Evolutionary conservation across 108 stramenopile genomes (phyloP).

Genomic region (Discostella stelligeroides): DNA sequence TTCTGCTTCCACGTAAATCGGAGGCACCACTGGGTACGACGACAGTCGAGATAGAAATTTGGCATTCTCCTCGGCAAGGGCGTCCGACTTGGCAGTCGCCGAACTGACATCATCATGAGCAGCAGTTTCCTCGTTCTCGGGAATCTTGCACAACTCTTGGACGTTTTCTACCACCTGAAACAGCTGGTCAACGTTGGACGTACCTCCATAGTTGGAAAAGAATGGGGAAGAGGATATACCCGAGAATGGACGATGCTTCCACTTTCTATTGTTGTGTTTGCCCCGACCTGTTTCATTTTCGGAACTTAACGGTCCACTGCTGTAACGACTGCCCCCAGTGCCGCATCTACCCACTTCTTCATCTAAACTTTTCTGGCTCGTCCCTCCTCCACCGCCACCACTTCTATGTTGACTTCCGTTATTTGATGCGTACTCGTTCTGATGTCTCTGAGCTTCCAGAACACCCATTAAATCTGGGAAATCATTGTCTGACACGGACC

Average conservation of each 20-base stretch:
- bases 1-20: constrained; percentile 4
- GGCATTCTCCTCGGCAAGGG: constrained; percentile 32
- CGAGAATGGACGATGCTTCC: constrained; percentile 21
- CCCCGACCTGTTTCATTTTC: constrained; percentile 24
- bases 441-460: constrained; percentile 24
- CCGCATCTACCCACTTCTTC: neutral
- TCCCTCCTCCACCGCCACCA: neutral
- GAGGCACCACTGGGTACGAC: constrained; percentile 24
- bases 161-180: constrained; percentile 42
- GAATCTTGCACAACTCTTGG: constrained; percentile 44
- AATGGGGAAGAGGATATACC: constrained; percentile 31
- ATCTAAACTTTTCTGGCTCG: constrained; percentile 5
- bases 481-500: neutral
- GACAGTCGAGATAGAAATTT: constrained; percentile 31
- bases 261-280: constrained; percentile 3
- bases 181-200: constrained; percentile 36
- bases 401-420: constrained; percentile 21
- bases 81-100: constrained; percentile 13
- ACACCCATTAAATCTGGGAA: constrained; percentile 18
- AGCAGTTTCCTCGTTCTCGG: constrained; percentile 35
- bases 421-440: no score
- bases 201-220: constrained; percentile 7
- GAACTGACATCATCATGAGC: constrained; percentile 11
- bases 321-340: neutral
- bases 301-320: constrained; percentile 19